Conservation (phyloP, 75 land plant genomes). For the Adiantum capillusveneris region DNA sequence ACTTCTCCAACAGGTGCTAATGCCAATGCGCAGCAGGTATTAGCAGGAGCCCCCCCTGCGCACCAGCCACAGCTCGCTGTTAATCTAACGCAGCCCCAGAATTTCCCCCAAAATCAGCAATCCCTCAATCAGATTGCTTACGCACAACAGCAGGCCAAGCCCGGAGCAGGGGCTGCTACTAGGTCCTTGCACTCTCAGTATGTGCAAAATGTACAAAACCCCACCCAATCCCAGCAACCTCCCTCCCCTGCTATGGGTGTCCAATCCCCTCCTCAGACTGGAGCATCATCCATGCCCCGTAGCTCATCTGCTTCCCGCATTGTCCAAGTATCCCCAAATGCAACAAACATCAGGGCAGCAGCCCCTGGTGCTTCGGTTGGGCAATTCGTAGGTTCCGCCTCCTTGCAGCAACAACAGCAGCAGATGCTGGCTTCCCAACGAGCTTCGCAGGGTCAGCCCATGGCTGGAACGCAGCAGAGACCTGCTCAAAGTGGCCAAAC, state of each 20-base stretch:
- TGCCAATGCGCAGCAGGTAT: too few species aligned
- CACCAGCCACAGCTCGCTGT: too few species aligned
- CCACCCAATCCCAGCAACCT: background rate
- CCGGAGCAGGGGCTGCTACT: too few species aligned
- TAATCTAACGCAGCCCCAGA: background rate
- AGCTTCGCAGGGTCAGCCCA: too few species aligned
- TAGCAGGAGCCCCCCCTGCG: too few species aligned
- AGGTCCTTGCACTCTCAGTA: background rate
- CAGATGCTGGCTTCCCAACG: background rate
- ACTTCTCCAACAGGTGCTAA: too few species aligned
- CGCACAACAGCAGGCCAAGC: background rate
- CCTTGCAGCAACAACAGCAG: conserved; percentile 4
- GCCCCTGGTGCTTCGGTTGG: too few species aligned
- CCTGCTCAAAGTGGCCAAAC: background rate
- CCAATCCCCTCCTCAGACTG: background rate
- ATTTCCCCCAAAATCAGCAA: conserved; percentile 3
- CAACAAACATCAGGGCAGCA: too few species aligned
- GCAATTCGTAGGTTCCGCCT: background rate
- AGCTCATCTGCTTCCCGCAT: too few species aligned
- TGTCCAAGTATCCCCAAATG: too few species aligned
- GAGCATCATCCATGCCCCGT: background rate
- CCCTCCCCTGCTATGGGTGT: background rate
- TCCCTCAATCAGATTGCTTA: conserved; percentile 1
- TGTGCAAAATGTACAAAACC: background rate
- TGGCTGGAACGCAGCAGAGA: too few species aligned